Base-by-base conservation (phyloP, 306 rosid species). In the Lathyrus tuberosus region DNA sequence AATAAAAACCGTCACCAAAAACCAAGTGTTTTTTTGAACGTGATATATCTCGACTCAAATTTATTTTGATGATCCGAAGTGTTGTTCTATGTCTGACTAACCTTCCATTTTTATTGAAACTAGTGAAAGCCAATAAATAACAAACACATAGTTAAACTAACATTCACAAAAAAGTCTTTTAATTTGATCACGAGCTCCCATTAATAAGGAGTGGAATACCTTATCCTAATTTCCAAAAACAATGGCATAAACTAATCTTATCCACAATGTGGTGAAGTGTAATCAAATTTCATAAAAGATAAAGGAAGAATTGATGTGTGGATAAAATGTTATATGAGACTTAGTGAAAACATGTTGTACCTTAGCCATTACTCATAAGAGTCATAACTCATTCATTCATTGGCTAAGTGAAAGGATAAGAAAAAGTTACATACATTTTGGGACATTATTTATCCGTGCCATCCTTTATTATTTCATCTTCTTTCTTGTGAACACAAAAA, bases 401-500 rank as follows among this genome's bases (percentile, higher is more conserved):
- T 15, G 52, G 9, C 15, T 12, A 57, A 59, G 65, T 59, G 37
- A 52, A 53, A 62, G 81, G 41, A 63, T 70, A 2, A 37, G 6
- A 78, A 53, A 37, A 71, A 65, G 72, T 11, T 68, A 24, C 13
- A 14, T 10, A 62, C 13, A 53, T 26, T 53, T 63, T 70, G 43
- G 2, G 33, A 4, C 75, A 78, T 65, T 58, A 17, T 58, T 48
- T 38, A 72, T 60, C 82, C 78, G 78, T 72, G 78, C 4, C 37
- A 18, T 40, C 37, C 35, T 66, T 65, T 58, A 11, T 48, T 59
- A 10, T 37, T 46, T 28, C 72, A 56, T 60, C 46, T 31, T 54
- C 52, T 78, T 78, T 72, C 82, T 49, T 73, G 82, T 72, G 77
- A 80, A 38, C 42, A 65, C 56, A 68, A 69, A 14, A 53, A 53